Percentiles rank a stretch among this genome's conserved stretches.
Conservation (phyloP, 176 grass and related monocot genomes). For the Ensete ventricosum region DNA sequence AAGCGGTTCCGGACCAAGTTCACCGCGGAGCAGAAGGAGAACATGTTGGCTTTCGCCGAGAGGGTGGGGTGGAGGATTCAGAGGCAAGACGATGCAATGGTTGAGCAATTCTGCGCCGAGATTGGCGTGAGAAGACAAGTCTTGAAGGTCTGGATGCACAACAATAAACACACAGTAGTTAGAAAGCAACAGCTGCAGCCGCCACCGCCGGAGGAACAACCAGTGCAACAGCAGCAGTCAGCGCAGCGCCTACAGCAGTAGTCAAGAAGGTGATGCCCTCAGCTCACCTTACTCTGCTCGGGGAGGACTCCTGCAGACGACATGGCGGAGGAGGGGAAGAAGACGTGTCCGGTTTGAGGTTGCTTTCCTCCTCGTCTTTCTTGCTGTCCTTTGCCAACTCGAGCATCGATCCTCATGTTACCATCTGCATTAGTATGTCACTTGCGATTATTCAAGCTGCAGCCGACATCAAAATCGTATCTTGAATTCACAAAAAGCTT, state of each 20-base stretch:
- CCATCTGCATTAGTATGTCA: too few species aligned
- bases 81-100: slow-evolving; percentile 5
- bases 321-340: too few species aligned
- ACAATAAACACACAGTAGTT: slow-evolving; percentile 57
- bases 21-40: slow-evolving; percentile 19
- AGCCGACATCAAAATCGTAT: too few species aligned
- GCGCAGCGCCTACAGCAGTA: background rate
- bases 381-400: too few species aligned
- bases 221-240: background rate
- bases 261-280: background rate
- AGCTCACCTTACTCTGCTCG: too few species aligned
- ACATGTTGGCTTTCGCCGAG: slow-evolving; percentile 15
- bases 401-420: too few species aligned
- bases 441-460: too few species aligned
- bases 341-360: too few species aligned
- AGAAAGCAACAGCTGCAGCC: background rate
- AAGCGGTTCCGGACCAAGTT: slow-evolving; percentile 23
- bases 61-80: slow-evolving; percentile 13
- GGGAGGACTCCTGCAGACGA: too few species aligned
- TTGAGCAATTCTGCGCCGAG: slow-evolving; percentile 19
- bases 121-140: slow-evolving; percentile 27
- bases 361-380: too few species aligned
- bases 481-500: too few species aligned
- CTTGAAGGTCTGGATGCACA: slow-evolving; percentile 97
- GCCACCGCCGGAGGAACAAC: background rate